These are phyloP conservation scores for Cryphonectria naterciae DNA, from an alignment of 2,329 filamentous ascomycete genomes.

Conservation along the genomic window DNA sequence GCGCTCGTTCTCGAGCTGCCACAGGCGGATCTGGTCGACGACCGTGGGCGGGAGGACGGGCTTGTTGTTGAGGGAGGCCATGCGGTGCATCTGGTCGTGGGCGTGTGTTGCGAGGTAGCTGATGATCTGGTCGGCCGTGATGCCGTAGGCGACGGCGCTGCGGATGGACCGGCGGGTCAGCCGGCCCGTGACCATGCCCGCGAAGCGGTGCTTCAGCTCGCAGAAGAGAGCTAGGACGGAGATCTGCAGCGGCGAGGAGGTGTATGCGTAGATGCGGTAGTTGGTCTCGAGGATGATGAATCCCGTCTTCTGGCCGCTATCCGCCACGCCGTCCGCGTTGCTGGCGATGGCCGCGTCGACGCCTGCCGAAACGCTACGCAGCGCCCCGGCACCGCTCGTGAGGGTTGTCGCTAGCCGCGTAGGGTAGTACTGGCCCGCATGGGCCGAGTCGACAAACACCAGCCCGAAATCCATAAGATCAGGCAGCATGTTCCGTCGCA, in stretches of 20 bases:
- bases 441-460: slow-evolving; percentile 70
- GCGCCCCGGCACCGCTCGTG: slow-evolving; percentile 71
- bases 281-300: slow-evolving; percentile 98
- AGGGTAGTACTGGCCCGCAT: slow-evolving; percentile 74
- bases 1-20: slow-evolving; percentile 96
- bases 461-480: slow-evolving; percentile 92
- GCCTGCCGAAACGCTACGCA: slow-evolving; percentile 71
- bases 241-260: slow-evolving; percentile 89
- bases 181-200: slow-evolving; percentile 90
- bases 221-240: slow-evolving; percentile 90
- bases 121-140: slow-evolving; percentile 94
- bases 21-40: slow-evolving; percentile 94
- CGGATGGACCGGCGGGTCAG: slow-evolving; percentile 88
- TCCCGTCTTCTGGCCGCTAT: slow-evolving; percentile 60
- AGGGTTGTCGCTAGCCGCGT: slow-evolving; percentile 93
- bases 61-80: slow-evolving; percentile 58
- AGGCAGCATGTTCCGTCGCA: slow-evolving; percentile 86
- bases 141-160: slow-evolving; percentile 84
- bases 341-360: slow-evolving; percentile 68
- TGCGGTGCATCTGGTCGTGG: slow-evolving; percentile 87
- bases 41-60: slow-evolving; percentile 92
- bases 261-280: slow-evolving; percentile 97
- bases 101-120: slow-evolving; percentile 90
- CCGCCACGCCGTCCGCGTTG: slow-evolving; percentile 48
- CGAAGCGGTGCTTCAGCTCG: slow-evolving; percentile 86